These are phyloP conservation scores for Ustilago trichophora DNA, from an alignment of 1,284 basidiomycete species.

Conservation along the genomic window DNA sequence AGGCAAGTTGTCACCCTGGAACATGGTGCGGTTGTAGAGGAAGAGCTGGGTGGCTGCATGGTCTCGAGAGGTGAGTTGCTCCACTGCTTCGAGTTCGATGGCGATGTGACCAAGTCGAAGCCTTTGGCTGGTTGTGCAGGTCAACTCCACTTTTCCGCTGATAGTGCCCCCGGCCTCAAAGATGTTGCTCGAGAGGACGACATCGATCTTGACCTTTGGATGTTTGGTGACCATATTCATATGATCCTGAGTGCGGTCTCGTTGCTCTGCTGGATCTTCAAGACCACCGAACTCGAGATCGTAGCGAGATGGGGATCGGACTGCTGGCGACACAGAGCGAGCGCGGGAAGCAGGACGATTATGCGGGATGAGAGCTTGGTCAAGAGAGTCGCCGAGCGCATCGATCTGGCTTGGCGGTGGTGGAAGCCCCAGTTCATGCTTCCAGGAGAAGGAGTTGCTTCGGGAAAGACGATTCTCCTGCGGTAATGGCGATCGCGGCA, in stretches of 20 bases:
- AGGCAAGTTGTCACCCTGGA: slow-evolving; percentile 58
- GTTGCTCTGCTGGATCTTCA: slow-evolving; percentile 23
- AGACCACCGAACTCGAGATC: slow-evolving; percentile 38
- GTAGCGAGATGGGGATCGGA: slow-evolving; percentile 27
- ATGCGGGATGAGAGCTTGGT: slow-evolving; percentile 23
- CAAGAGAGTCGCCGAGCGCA: slow-evolving; percentile 26
- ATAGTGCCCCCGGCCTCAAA: slow-evolving; percentile 55
- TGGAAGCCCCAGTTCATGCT: slow-evolving; percentile 47
- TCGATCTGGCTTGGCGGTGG: slow-evolving; percentile 51
- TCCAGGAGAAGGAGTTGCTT: slow-evolving; percentile 50
- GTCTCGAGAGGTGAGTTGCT: slow-evolving; percentile 60
- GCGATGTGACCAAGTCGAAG: slow-evolving; percentile 59
- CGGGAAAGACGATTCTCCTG: slow-evolving; percentile 5
- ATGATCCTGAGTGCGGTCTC: slow-evolving; percentile 39
- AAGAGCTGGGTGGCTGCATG: slow-evolving; percentile 60
- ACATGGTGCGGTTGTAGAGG: slow-evolving; percentile 59
- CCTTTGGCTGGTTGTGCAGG: slow-evolving; percentile 54
- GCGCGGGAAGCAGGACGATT: slow-evolving; percentile 20
- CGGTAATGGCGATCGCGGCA: slow-evolving; percentile 15
- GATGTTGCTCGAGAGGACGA: slow-evolving; percentile 47
- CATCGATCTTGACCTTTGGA: slow-evolving; percentile 57
- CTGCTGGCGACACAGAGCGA: slow-evolving; percentile 23
- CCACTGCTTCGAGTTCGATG: slow-evolving; percentile 53
- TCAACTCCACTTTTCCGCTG: slow-evolving; percentile 59
- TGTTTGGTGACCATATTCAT: slow-evolving; percentile 61